Conservation (phyloP, 108 stramenopile species). For the Cylindrotheca closterium region DNA sequence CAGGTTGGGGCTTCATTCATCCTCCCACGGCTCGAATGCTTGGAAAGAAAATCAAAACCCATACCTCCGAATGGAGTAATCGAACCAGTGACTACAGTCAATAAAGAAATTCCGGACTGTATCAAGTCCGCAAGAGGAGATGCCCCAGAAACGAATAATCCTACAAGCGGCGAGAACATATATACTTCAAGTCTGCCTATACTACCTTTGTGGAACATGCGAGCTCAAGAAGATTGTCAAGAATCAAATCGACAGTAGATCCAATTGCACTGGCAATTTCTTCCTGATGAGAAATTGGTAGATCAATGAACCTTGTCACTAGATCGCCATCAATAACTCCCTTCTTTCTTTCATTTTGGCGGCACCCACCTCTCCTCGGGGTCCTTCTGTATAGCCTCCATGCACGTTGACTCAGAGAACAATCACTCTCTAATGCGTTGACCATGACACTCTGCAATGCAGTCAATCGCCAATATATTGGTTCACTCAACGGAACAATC, state of each 20-base stretch:
- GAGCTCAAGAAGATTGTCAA: conserved; percentile 90
- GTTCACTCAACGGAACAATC: conserved; percentile 82
- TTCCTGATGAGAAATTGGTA: conserved; percentile 82
- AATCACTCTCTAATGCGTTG: conserved; percentile 89
- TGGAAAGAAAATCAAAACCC: too few relatives aligned
- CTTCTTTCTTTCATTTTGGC: conserved; percentile 81
- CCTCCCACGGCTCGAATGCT: too few relatives aligned
- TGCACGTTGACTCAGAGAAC: conserved; percentile 72
- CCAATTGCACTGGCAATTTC: conserved; percentile 94
- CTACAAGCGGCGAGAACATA: too few relatives aligned
- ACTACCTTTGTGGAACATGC: conserved; percentile 50
- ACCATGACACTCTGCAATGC: conserved; percentile 90
- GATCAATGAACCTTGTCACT: conserved; percentile 76
- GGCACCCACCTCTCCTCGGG: conserved; percentile 76
- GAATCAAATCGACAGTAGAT: conserved; percentile 87
- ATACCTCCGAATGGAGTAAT: too few relatives aligned
- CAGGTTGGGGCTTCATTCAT: too few relatives aligned
- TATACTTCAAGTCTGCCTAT: conserved; percentile 20
- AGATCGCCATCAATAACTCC: conserved; percentile 92
- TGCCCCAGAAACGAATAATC: too few relatives aligned
- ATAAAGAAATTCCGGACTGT: too few relatives aligned
- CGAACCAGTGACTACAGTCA: too few relatives aligned
- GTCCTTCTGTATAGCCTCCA: conserved; percentile 80
- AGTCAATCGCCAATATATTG: conserved; percentile 85
- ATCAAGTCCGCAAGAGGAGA: too few relatives aligned